Percentiles rank a stretch among this genome's conserved stretches.
These are phyloP conservation scores for Xylariaceae sp. DNA, from an alignment of 2,329 filamentous ascomycete genomes.

Conservation along the genomic window DNA sequence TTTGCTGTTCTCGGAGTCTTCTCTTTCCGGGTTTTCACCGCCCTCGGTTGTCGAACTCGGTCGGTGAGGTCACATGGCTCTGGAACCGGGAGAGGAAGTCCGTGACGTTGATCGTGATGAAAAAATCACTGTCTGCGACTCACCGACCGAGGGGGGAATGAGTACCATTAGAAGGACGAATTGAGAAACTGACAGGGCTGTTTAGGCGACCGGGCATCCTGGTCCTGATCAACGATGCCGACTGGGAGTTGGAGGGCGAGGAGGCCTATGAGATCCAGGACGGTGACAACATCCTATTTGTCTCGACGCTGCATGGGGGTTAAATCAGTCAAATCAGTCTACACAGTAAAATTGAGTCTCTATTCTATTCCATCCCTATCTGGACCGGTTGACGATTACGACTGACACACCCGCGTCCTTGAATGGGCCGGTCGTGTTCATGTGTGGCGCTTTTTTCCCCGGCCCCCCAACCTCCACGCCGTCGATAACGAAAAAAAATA, in stretches of 20 bases:
- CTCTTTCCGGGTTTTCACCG: conserved; percentile 3
- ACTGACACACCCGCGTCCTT: background rate
- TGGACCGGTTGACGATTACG: background rate
- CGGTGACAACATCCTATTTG: conserved; percentile 87
- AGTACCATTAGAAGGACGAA: background rate
- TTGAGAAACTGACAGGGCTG: conserved; percentile 22
- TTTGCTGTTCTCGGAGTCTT: background rate
- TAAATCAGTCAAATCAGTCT: conserved; percentile 39
- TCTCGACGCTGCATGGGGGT: conserved; percentile 92
- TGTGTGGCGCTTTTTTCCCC: background rate
- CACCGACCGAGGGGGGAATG: conserved; percentile 12
- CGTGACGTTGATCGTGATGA: conserved; percentile 1
- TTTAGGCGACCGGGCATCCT: conserved; percentile 86
- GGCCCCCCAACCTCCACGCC: background rate
- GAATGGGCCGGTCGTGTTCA: background rate
- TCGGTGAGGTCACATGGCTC: conserved; percentile 2
- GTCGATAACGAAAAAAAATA: background rate
- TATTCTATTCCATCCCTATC: background rate
- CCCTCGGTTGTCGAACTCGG: background rate
- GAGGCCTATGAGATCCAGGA: conserved; percentile 78
- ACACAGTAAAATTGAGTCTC: background rate
- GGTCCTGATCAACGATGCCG: conserved; percentile 93
- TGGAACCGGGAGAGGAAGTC: background rate
- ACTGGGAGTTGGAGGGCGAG: conserved; percentile 97
- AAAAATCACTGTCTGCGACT: conserved; percentile 10